Conservation (phyloP, 2,329 filamentous ascomycete genomes). For the Pseudogymnoascus sp. region DNA sequence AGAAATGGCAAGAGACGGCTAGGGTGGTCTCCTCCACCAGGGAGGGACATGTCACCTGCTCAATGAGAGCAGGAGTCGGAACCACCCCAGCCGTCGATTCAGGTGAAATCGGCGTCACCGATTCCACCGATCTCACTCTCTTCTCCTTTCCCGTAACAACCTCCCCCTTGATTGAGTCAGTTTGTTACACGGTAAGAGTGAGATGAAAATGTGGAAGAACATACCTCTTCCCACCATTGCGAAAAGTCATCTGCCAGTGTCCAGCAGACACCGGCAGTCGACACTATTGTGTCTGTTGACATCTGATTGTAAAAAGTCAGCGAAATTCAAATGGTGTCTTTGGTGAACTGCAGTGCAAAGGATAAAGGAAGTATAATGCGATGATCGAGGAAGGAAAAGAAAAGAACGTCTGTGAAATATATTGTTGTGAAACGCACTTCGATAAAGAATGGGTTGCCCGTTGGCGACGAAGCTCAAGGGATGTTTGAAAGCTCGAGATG, state of each 20-base stretch:
- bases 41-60: background rate
- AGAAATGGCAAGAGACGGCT: slow-evolving; percentile 18
- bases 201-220: background rate
- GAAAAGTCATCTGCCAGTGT: background rate
- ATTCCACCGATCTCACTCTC: slow-evolving; percentile 33
- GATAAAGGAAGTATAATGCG: too few species aligned
- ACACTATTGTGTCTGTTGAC: background rate
- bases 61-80: background rate
- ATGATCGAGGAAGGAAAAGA: background rate
- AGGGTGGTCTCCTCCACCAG: background rate
- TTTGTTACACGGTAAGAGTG: background rate
- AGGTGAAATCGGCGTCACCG: slow-evolving; percentile 11
- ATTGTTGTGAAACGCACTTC: background rate
- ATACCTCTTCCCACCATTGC: background rate
- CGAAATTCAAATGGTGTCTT: background rate
- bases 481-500: background rate
- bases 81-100: background rate
- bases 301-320: background rate
- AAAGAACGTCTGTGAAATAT: background rate
- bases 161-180: background rate
- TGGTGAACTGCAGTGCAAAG: background rate
- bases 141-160: slow-evolving; percentile 13
- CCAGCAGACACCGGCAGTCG: background rate
- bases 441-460: background rate
- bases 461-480: background rate